Evolutionary conservation across 306 rosid species (phyloP).

Genomic region (Coriaria nepalensis): DNA sequence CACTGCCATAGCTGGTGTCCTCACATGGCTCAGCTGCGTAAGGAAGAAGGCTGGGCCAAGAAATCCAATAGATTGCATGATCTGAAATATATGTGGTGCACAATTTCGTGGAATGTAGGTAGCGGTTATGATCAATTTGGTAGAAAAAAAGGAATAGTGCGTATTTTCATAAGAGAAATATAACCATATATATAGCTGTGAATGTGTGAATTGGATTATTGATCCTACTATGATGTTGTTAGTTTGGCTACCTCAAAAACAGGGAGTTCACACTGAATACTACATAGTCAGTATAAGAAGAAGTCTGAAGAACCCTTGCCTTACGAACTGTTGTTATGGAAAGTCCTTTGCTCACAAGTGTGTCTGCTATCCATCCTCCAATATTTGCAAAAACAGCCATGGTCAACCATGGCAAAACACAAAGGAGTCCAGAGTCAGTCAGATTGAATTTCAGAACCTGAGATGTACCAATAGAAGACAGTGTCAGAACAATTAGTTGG

Average conservation of each 20-base stretch:
- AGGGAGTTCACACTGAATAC: too few relatives aligned
- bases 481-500: constrained; percentile 6
- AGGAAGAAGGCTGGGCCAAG: constrained; percentile 90
- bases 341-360: constrained; percentile 80
- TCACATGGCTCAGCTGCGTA: constrained; percentile 65
- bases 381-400: constrained; percentile 92
- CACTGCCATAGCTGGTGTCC: constrained; percentile 78
- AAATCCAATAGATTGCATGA: constrained; percentile 90
- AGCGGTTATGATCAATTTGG: too few relatives aligned
- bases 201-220: too few relatives aligned
- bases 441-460: constrained; percentile 98
- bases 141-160: too few relatives aligned
- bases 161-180: too few relatives aligned
- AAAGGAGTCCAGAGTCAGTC: constrained; percentile 89
- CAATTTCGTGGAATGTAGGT: neutral
- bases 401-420: constrained; percentile 95
- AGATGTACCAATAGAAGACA: constrained; percentile 13
- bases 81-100: constrained; percentile 26
- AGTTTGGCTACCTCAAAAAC: too few relatives aligned
- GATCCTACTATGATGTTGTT: too few relatives aligned
- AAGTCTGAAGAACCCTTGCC: constrained; percentile 29
- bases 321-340: constrained; percentile 82
- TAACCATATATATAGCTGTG: too few relatives aligned
- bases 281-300: too few relatives aligned
- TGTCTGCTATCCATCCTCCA: constrained; percentile 99